These are phyloP conservation scores for Eucalyptus cloeziana DNA, from an alignment of 345 rosid genomes.

Conservation along the genomic window DNA sequence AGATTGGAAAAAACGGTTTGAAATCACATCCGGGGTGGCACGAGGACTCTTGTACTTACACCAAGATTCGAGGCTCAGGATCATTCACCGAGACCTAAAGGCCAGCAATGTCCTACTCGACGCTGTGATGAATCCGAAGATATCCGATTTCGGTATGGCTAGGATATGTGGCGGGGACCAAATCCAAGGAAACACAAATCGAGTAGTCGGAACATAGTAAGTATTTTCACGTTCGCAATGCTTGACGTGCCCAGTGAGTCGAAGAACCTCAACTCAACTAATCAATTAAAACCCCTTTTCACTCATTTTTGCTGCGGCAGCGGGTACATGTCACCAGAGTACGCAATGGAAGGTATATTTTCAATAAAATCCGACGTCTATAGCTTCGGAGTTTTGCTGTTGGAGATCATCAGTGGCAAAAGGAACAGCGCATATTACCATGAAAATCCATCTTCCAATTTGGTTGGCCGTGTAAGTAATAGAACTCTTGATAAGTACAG, in stretches of 20 bases:
- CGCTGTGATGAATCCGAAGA: constrained; percentile 36
- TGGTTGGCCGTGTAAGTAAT: constrained; percentile 47
- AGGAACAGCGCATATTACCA: constrained; percentile 13
- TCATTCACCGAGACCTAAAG: constrained; percentile 70
- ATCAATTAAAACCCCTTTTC: not conserved
- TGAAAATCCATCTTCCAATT: constrained; percentile 5
- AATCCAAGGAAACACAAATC: constrained; percentile 31
- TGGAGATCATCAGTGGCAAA: constrained; percentile 49
- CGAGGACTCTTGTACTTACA: constrained; percentile 67
- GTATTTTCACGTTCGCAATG: not conserved
- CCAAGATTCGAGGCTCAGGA: constrained; percentile 61
- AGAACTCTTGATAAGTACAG: not conserved
- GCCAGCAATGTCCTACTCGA: constrained; percentile 53
- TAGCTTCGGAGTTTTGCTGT: constrained; percentile 48
- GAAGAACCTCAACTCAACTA: not conserved
- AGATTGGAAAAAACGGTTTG: constrained; percentile 42
- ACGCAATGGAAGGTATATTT: constrained; percentile 54
- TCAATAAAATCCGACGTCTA: constrained; percentile 64
- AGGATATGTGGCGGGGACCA: constrained; percentile 45
- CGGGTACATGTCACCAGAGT: constrained; percentile 85
- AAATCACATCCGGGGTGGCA: constrained; percentile 45
- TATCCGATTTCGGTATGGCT: constrained; percentile 68
- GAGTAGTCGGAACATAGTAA: constrained; percentile 72
- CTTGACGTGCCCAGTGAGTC: not conserved
- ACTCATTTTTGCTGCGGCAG: constrained; percentile 4